Evolutionary conservation across 192 early-diverging fungal species (phyloP).

Genomic region (Mycoemilia scoparia): DNA sequence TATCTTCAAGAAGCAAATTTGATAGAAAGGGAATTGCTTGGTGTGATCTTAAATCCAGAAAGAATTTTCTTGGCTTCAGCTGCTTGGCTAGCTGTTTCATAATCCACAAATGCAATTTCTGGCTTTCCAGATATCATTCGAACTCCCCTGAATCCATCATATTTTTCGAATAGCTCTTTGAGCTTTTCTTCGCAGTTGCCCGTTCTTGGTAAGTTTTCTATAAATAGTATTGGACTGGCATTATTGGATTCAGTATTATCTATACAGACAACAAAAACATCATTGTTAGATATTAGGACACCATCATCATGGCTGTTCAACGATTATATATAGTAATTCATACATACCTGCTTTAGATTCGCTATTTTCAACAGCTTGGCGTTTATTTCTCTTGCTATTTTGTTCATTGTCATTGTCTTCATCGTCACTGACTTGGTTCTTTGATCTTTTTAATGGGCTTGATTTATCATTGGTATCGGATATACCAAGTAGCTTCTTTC

Average conservation of each 20-base stretch:
- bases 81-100: conserved; percentile 11
- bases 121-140: conserved; percentile 11
- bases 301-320: conserved; percentile 9
- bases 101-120: conserved; percentile 27
- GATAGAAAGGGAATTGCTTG: too few species aligned
- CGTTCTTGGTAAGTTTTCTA: conserved; percentile 17
- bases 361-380: conserved; percentile 4
- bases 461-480: too few species aligned
- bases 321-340: too few species aligned
- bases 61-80: conserved; percentile 18
- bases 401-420: conserved; percentile 3
- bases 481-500: too few species aligned
- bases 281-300: conserved; percentile 8
- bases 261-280: background rate
- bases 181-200: conserved; percentile 14
- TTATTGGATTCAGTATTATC: background rate
- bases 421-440: too few species aligned
- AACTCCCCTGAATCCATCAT: conserved; percentile 21
- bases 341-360: conserved; percentile 4
- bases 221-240: conserved; percentile 17
- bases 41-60: conserved; percentile 16
- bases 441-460: too few species aligned
- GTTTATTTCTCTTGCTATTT: background rate
- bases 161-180: conserved; percentile 22
- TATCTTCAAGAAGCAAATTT: too few species aligned